A percentile compares a stretch with the other conserved stretches of the same genome.
Conservation (phyloP, 805 yeast species). For the Schwanniomyces pseudopolymorphus region DNA sequence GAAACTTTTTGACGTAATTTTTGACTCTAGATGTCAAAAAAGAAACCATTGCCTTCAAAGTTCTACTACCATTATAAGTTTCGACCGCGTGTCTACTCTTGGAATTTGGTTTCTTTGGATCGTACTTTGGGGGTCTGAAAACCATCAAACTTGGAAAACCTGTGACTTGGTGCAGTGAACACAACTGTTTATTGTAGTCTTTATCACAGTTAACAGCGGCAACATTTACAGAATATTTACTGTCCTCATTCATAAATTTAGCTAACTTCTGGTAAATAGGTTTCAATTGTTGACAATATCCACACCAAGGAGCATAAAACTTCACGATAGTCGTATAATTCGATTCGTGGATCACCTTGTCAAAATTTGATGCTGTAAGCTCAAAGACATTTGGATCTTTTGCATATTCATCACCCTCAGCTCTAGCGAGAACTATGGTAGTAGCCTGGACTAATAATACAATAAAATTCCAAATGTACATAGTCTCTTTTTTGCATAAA, state of each 20-base stretch:
- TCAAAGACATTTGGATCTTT: slow-evolving; percentile 50
- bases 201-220: slow-evolving; percentile 88
- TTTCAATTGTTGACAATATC: slow-evolving; percentile 77
- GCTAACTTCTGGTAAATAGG: slow-evolving; percentile 68
- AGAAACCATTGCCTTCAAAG: slow-evolving; percentile 51
- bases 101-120: slow-evolving; percentile 12
- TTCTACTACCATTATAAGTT: slow-evolving; percentile 61
- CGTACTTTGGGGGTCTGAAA: slow-evolving; percentile 76
- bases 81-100: slow-evolving; percentile 49
- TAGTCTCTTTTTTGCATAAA: neutral
- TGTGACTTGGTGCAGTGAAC: slow-evolving; percentile 60
- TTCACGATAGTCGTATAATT: slow-evolving; percentile 82
- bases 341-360: slow-evolving; percentile 61
- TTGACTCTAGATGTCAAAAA: slow-evolving; percentile 59
- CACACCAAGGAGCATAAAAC: slow-evolving; percentile 98
- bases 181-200: slow-evolving; percentile 62
- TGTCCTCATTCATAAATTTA: slow-evolving; percentile 49
- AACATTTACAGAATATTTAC: slow-evolving; percentile 52
- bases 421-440: neutral
- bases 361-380: slow-evolving; percentile 57
- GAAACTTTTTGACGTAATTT: slow-evolving; percentile 60
- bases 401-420: slow-evolving; percentile 31
- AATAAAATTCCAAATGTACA: slow-evolving; percentile 1
- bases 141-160: slow-evolving; percentile 86
- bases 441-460: neutral